Conservation (phyloP, 1,139 yeast genomes). For the Hyphopichia burtonii region DNA sequence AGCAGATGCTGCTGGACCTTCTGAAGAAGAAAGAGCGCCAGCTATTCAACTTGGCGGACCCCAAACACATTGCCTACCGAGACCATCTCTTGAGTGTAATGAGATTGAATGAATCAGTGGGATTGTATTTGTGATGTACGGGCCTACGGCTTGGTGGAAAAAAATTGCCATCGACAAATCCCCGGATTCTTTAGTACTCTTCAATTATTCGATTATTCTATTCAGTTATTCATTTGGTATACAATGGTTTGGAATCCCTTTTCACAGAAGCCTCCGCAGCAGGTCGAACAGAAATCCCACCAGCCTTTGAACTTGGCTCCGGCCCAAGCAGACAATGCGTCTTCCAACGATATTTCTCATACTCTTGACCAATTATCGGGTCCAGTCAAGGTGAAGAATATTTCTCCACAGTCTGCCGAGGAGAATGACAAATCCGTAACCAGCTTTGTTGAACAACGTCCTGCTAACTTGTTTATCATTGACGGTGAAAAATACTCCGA, state of each 20-base stretch:
- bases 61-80: slow-evolving; percentile 21
- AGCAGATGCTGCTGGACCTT: background rate
- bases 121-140: slow-evolving; percentile 22
- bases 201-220: too few relatives aligned
- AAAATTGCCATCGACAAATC: background rate
- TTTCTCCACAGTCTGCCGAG: background rate
- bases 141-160: background rate
- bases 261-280: slow-evolving; percentile 11
- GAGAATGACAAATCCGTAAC: slow-evolving; percentile 14
- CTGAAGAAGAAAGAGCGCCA: slow-evolving; percentile 1
- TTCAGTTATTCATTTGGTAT: too few relatives aligned
- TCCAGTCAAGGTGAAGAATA: slow-evolving; percentile 1
- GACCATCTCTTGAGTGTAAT: slow-evolving; percentile 31
- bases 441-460: slow-evolving; percentile 23
- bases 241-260: slow-evolving; percentile 10
- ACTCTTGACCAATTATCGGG: slow-evolving; percentile 35
- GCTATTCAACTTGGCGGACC: background rate
- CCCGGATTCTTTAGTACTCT: background rate
- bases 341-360: slow-evolving; percentile 28
- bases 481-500: slow-evolving; percentile 43
- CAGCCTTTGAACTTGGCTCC: slow-evolving; percentile 16
- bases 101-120: slow-evolving; percentile 33
- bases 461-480: slow-evolving; percentile 37
- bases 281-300: slow-evolving; percentile 39
- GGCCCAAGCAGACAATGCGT: background rate